These are phyloP conservation scores for Tetramitus jugosus DNA, from an alignment of 208 protist genomes.

Conservation along the genomic window DNA sequence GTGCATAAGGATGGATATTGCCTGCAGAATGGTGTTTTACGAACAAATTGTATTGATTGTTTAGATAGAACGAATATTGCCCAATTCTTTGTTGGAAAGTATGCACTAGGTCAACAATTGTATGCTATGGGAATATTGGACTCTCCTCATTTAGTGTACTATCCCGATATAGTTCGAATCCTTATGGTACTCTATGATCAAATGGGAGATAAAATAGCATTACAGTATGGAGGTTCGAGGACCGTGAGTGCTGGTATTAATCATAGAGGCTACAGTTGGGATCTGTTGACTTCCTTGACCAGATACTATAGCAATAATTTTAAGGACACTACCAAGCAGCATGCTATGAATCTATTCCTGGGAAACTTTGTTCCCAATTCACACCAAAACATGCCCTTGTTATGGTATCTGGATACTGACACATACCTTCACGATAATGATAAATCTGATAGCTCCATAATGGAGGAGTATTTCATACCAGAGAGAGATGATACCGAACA, in stretches of 20 bases:
- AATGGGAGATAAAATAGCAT: slow-evolving; percentile 63
- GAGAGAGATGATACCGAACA: background rate
- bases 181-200: slow-evolving; percentile 67
- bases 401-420: background rate
- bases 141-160: background rate
- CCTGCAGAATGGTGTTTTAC: background rate
- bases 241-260: slow-evolving; percentile 69
- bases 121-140: background rate
- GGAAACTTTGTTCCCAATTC: slow-evolving; percentile 35
- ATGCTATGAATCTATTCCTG: slow-evolving; percentile 63
- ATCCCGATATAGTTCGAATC: background rate
- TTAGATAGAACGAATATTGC: slow-evolving; percentile 46
- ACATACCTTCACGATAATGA: background rate
- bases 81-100: slow-evolving; percentile 41
- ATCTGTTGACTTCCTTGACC: slow-evolving; percentile 46
- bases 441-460: background rate
- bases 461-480: no score
- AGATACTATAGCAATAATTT: slow-evolving; percentile 72
- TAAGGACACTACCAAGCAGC: slow-evolving; percentile 61
- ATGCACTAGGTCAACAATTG: background rate
- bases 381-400: no score
- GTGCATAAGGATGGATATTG: background rate
- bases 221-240: slow-evolving; percentile 72
- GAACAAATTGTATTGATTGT: slow-evolving; percentile 30
- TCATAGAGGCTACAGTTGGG: slow-evolving; percentile 33